phyloP scores from a whole-genome alignment of 2,329 filamentous ascomycete genomes.

The Aspergillus bombycis region DNA sequence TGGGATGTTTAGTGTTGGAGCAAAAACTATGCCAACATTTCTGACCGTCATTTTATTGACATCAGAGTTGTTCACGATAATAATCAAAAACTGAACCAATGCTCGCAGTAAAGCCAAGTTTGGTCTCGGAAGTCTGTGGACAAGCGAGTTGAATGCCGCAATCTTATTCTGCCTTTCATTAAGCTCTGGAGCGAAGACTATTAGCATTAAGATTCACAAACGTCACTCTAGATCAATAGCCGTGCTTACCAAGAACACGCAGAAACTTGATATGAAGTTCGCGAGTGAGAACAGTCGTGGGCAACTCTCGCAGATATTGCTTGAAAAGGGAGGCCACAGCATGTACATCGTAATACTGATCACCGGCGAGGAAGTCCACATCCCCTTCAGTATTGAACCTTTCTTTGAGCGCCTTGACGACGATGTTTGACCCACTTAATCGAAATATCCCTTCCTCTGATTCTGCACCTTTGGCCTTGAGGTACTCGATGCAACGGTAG shows the following conservation, averaged over 20 bases:
- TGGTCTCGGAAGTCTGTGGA: constrained; percentile 75
- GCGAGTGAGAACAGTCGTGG: constrained; percentile 85
- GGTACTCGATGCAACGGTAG: constrained; percentile 92
- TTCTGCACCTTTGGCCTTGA: constrained; percentile 78
- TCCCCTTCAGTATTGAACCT: constrained; percentile 94
- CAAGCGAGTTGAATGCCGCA: constrained; percentile 72
- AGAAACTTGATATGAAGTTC: constrained; percentile 91
- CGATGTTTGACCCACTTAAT: constrained; percentile 91
- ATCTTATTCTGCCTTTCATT: constrained; percentile 76
- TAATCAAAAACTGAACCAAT: constrained; percentile 83
- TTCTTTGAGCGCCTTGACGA: constrained; percentile 88
- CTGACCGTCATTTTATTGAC: constrained; percentile 98
- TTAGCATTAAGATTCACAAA: constrained; percentile 8
- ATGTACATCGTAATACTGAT: constrained; percentile 91
- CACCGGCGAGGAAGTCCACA: constrained; percentile 76
- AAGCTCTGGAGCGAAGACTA: constrained; percentile 59
- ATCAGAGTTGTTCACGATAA: constrained; percentile 86
- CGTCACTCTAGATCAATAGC: not conserved
- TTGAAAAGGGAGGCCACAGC: constrained; percentile 94
- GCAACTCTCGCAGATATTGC: constrained; percentile 88
- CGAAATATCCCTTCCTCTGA: constrained; percentile 95
- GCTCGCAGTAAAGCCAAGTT: constrained; percentile 84
- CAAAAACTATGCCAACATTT: constrained; percentile 98
- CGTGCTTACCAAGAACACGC: constrained; percentile 65
- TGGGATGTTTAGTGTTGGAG: constrained; percentile 93